These are phyloP conservation scores for Beta corolliflora DNA, from an alignment of 179 eudicot genomes.

Conservation along the genomic window DNA sequence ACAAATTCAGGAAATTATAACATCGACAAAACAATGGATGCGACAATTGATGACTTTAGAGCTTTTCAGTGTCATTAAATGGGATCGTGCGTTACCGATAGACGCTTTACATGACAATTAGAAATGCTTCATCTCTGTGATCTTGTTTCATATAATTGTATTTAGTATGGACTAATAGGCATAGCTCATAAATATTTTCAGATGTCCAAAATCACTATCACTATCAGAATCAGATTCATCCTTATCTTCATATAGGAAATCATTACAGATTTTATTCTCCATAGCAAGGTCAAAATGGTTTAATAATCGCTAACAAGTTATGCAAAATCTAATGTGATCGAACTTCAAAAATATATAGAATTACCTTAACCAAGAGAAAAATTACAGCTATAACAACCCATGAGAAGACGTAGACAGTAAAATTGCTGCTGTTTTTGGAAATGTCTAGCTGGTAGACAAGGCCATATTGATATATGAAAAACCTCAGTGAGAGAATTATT, in stretches of 20 bases:
- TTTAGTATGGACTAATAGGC: background rate
- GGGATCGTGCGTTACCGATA: background rate
- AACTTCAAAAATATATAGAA: background rate
- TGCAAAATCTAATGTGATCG: background rate
- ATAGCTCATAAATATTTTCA: background rate
- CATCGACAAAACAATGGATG: background rate
- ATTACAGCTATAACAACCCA: slow-evolving; percentile 82
- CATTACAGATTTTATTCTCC: background rate
- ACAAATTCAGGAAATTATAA: background rate
- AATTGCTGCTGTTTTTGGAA: slow-evolving; percentile 66
- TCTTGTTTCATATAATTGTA: background rate
- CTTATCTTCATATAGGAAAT: background rate
- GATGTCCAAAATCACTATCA: too few relatives aligned
- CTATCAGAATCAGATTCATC: background rate
- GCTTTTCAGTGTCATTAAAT: background rate
- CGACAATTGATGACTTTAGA: background rate
- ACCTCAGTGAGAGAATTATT: slow-evolving; percentile 66
- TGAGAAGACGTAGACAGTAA: slow-evolving; percentile 79
- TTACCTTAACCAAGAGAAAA: slow-evolving; percentile 83
- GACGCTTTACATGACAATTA: too few relatives aligned
- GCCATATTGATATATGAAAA: slow-evolving; percentile 94
- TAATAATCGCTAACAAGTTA: background rate
- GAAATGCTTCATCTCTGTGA: background rate
- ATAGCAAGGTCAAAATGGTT: background rate
- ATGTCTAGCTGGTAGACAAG: slow-evolving; percentile 95